These are phyloP conservation scores for Debaryomycetaceae sp. DNA, from an alignment of 1,139 yeast species.

Conservation along the genomic window DNA sequence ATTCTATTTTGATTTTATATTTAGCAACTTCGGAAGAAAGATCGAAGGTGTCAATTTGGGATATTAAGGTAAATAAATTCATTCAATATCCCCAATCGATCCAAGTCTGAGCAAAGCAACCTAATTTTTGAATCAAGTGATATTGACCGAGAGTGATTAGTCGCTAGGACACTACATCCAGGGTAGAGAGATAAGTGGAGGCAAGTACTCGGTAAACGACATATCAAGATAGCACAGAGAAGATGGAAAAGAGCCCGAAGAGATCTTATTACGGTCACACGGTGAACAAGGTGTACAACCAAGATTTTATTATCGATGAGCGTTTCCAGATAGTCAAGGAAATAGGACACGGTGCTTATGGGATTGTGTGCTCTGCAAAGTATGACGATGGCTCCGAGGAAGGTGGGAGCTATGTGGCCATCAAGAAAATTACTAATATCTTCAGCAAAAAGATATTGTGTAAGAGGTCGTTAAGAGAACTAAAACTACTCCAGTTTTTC, in stretches of 20 bases:
- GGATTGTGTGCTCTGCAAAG: constrained; percentile 90
- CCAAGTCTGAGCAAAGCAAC: no score
- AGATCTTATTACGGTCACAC: constrained; percentile 29
- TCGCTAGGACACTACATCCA: no score
- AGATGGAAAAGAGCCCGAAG: constrained; percentile 4
- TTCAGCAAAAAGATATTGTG: constrained; percentile 85
- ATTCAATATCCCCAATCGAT: no score
- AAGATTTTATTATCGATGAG: constrained; percentile 84
- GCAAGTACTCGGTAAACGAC: no score
- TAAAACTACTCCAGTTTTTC: constrained; percentile 84
- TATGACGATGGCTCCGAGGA: constrained; percentile 64
- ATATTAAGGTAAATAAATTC: no score
- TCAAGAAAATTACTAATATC: constrained; percentile 89
- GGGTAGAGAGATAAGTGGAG: no score
- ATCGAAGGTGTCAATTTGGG: no score
- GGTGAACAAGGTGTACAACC: constrained; percentile 69
- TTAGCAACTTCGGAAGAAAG: background rate
- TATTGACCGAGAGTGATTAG: no score
- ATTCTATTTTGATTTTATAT: background rate
- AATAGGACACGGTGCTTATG: constrained; percentile 96
- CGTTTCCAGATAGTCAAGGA: constrained; percentile 84
- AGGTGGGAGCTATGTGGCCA: constrained; percentile 63
- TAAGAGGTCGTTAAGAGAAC: constrained; percentile 84
- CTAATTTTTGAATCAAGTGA: no score
- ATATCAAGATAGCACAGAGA: background rate